Conservation (phyloP, 2,329 filamentous ascomycete genomes). For the Trichoderma hamatum region DNA sequence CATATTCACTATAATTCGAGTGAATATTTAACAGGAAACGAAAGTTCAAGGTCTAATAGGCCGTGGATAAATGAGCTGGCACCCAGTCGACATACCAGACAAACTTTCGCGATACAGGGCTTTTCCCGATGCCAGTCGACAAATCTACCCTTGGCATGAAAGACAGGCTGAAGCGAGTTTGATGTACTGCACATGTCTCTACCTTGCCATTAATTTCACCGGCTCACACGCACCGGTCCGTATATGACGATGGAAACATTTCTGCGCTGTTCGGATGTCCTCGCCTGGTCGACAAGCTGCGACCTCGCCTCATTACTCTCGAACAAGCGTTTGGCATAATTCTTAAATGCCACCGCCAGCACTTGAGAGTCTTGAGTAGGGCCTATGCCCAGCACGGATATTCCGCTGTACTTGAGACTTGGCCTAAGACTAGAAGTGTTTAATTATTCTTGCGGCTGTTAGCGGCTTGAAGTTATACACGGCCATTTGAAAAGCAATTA, state of each 20-base stretch:
- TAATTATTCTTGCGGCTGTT: slow-evolving; percentile 58
- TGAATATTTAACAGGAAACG: too few species aligned
- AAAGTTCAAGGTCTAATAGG: slow-evolving; percentile 61
- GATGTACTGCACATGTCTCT: slow-evolving; percentile 77
- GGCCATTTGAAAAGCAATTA: slow-evolving; percentile 50
- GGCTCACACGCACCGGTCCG: slow-evolving; percentile 69
- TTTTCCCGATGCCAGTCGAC: slow-evolving; percentile 53
- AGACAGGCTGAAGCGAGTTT: slow-evolving; percentile 45
- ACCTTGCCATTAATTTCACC: slow-evolving; percentile 76
- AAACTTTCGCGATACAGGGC: slow-evolving; percentile 59
- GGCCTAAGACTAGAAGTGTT: slow-evolving; percentile 52
- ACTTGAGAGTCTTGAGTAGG: slow-evolving; percentile 62
- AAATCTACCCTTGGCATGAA: slow-evolving; percentile 50
- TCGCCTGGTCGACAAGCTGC: slow-evolving; percentile 58
- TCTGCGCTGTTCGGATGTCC: slow-evolving; percentile 59
- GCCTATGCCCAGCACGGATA: slow-evolving; percentile 68
- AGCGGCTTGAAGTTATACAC: slow-evolving; percentile 45
- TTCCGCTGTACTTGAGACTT: slow-evolving; percentile 57
- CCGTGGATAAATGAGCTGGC: slow-evolving; percentile 62
- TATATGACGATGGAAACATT: slow-evolving; percentile 70
- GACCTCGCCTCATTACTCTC: slow-evolving; percentile 72
- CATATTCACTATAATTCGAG: too few species aligned
- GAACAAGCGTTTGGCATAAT: slow-evolving; percentile 77
- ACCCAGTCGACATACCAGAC: slow-evolving; percentile 60
- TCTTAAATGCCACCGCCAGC: slow-evolving; percentile 53